Evolutionary conservation across 495 filamentous ascomycete species (phyloP).

Genomic region (Baudoinia panamericana): DNA sequence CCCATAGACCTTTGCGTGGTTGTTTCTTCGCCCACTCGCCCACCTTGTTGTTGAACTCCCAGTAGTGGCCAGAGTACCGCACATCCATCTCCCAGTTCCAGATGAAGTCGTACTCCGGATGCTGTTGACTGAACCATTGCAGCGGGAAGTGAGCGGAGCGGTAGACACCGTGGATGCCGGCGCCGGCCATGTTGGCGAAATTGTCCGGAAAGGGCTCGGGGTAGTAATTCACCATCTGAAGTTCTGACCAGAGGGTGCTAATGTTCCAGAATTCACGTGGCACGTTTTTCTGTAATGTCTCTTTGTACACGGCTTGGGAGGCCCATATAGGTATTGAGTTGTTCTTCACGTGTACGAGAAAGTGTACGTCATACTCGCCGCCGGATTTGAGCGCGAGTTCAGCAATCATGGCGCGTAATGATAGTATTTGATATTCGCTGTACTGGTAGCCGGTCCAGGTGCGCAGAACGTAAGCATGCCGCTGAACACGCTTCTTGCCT

Average conservation of each 20-base stretch:
- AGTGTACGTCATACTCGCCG: slow-evolving; percentile 45
- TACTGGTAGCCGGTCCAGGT: slow-evolving; percentile 32
- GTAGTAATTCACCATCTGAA: slow-evolving; percentile 34
- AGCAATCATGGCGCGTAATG: slow-evolving; percentile 42
- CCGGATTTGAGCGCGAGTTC: slow-evolving; percentile 42
- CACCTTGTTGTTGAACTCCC: slow-evolving; percentile 38
- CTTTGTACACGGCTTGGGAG: slow-evolving; percentile 36
- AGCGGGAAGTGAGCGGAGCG: slow-evolving; percentile 33
- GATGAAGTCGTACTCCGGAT: slow-evolving; percentile 46
- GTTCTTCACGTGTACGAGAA: slow-evolving; percentile 47
- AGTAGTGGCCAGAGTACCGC: slow-evolving; percentile 44
- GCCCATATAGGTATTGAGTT: slow-evolving; percentile 40
- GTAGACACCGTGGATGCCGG: slow-evolving; percentile 29
- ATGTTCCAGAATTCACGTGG: slow-evolving; percentile 44
- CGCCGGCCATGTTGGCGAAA: slow-evolving; percentile 27
- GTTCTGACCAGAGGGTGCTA: slow-evolving; percentile 42
- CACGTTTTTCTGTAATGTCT: slow-evolving; percentile 38
- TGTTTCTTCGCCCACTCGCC: slow-evolving; percentile 39
- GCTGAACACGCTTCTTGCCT: slow-evolving; percentile 24
- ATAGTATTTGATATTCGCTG: slow-evolving; percentile 29
- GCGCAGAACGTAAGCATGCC: slow-evolving; percentile 31
- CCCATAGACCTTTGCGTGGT: slow-evolving; percentile 41
- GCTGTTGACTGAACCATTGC: slow-evolving; percentile 44
- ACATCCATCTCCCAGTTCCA: slow-evolving; percentile 54
- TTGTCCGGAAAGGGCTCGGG: slow-evolving; percentile 33